phyloP scores from a whole-genome alignment of 495 filamentous ascomycete genomes.

The Mytilinidion resinicola region DNA sequence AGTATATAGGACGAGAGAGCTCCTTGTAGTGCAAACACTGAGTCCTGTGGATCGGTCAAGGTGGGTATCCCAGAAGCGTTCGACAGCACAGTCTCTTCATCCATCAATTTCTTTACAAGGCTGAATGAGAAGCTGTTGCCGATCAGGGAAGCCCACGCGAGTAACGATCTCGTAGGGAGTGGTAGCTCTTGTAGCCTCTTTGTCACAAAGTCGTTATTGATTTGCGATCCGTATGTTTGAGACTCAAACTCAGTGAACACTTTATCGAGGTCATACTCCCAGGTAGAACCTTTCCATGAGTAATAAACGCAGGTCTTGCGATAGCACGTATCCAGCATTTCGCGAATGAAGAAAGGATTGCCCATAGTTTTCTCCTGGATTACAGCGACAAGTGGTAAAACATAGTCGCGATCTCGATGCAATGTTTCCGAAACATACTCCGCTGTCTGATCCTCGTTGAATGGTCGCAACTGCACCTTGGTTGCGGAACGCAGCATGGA shows the following conservation, averaged over 20 bases:
- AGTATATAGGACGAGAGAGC: conserved; percentile 72
- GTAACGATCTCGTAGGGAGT: conserved; percentile 60
- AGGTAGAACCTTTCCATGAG: conserved; percentile 63
- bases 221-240: conserved; percentile 66
- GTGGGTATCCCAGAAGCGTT: conserved; percentile 19
- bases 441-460: conserved; percentile 67
- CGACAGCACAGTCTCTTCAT: conserved; percentile 39
- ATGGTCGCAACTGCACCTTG: conserved; percentile 57
- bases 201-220: conserved; percentile 72
- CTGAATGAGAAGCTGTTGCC: conserved; percentile 75
- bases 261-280: conserved; percentile 78
- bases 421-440: conserved; percentile 73
- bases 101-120: conserved; percentile 69
- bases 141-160: conserved; percentile 79
- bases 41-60: conserved; percentile 40
- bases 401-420: conserved; percentile 51
- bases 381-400: conserved; percentile 59
- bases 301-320: conserved; percentile 84
- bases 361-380: conserved; percentile 68
- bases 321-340: conserved; percentile 85
- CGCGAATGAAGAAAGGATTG: conserved; percentile 82
- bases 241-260: conserved; percentile 77
- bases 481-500: conserved; percentile 39
- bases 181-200: conserved; percentile 71
- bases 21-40: conserved; percentile 69